Evolutionary conservation across 352 stramenopile species (phyloP).

Genomic region (Phytophthora lateralis): DNA sequence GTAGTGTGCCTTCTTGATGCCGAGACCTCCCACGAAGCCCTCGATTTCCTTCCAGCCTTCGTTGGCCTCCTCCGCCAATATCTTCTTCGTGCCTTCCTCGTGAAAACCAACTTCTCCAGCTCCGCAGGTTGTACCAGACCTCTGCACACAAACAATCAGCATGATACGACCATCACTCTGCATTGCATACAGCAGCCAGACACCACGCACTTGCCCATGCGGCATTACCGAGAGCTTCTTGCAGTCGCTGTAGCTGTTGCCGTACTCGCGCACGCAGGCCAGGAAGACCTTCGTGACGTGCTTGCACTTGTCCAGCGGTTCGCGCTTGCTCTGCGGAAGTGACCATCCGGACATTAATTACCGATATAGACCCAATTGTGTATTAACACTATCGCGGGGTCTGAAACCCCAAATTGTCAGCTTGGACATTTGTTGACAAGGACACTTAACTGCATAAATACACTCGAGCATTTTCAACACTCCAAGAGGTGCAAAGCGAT

Average conservation of each 20-base stretch:
- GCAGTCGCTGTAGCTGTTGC: constrained; percentile 89
- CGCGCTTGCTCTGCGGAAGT: constrained; percentile 70
- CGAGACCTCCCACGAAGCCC: constrained; percentile 81
- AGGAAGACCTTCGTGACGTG: constrained; percentile 88
- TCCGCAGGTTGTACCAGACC: constrained; percentile 86
- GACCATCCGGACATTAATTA: constrained; percentile 30
- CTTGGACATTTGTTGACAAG: constrained; percentile 13
- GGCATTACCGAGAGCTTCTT: constrained; percentile 90
- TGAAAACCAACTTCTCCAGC: constrained; percentile 84
- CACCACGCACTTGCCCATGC: constrained; percentile 87
- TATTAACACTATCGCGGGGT: no score
- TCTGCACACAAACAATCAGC: constrained; percentile 32
- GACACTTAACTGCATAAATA: constrained; percentile 30
- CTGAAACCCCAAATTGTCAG: no score
- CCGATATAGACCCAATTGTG: constrained; percentile 3
- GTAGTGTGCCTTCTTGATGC: constrained; percentile 76
- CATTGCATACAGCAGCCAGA: background rate
- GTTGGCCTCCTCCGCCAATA: constrained; percentile 45
- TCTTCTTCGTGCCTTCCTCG: constrained; percentile 79
- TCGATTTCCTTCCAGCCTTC: constrained; percentile 86
- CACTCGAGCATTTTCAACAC: constrained; percentile 27
- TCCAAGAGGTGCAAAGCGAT: constrained; percentile 8
- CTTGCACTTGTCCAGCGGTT: constrained; percentile 92
- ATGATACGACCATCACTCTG: constrained; percentile 15
- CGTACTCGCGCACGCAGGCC: constrained; percentile 80